Evolutionary conservation across 371 early-diverging fungal species (phyloP).

Genomic region (Mucor saturninus): DNA sequence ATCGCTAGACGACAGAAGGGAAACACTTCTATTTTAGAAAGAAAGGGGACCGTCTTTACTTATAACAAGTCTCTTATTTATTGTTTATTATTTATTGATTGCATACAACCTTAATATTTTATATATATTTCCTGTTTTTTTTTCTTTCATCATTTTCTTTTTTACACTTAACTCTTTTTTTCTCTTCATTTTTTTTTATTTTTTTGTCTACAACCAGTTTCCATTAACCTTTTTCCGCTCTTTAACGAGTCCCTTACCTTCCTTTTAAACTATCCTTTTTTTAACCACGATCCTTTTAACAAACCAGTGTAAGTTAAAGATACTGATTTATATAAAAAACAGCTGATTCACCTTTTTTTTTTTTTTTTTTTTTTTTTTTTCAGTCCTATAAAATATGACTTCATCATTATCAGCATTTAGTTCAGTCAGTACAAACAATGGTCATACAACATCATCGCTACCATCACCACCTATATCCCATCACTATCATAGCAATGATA

Average conservation of each 20-base stretch:
- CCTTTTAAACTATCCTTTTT: slow-evolving; percentile 3
- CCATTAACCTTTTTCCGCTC: slow-evolving; percentile 7
- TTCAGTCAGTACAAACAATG: slow-evolving; percentile 5
- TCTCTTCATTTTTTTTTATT: neutral
- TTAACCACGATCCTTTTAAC: neutral
- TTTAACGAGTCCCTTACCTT: slow-evolving; percentile 9
- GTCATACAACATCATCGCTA: slow-evolving; percentile 15
- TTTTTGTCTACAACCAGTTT: slow-evolving; percentile 14
- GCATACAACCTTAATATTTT: slow-evolving; percentile 20
- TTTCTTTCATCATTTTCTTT: slow-evolving; percentile 3
- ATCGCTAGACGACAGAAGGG: neutral
- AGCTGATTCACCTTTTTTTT: neutral
- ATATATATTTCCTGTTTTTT: slow-evolving; percentile 4
- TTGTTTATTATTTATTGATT: slow-evolving; percentile 17
- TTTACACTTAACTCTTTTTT: slow-evolving; percentile 1
- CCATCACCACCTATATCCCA: slow-evolving; percentile 24
- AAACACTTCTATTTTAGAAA: slow-evolving; percentile 3
- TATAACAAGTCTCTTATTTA: slow-evolving; percentile 4
- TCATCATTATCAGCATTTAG: slow-evolving; percentile 12
- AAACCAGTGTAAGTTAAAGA: neutral
- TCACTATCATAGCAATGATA: slow-evolving; percentile 13
- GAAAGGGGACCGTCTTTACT: slow-evolving; percentile 8
- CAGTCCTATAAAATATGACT: slow-evolving; percentile 9
- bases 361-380: slow-evolving; percentile 2
- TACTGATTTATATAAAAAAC: neutral